Conservation (phyloP, 371 early-diverging fungal species). For the Mucor lusitanicus region DNA sequence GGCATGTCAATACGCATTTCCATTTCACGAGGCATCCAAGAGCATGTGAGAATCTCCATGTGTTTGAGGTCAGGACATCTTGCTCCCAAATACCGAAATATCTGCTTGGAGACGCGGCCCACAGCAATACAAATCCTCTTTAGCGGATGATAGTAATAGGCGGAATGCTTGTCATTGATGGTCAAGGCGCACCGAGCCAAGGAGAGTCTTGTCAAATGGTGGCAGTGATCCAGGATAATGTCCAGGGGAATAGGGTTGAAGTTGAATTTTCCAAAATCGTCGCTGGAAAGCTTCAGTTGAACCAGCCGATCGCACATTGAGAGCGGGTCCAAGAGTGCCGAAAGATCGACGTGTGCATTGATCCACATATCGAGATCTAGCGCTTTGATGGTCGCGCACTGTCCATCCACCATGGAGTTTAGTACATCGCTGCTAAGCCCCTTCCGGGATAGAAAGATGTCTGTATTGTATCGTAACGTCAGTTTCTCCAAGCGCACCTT, state of each 20-base stretch:
- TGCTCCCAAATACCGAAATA: slow-evolving; percentile 10
- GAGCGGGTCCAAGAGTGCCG: not conserved
- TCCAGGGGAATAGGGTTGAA: slow-evolving; percentile 10
- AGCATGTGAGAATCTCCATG: slow-evolving; percentile 1
- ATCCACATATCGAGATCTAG: slow-evolving; percentile 13
- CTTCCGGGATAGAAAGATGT: not conserved
- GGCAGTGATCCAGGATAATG: slow-evolving; percentile 7
- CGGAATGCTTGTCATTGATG: slow-evolving; percentile 12
- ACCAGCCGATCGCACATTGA: not conserved
- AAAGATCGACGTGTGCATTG: not conserved
- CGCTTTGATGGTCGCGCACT: not conserved
- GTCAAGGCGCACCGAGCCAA: not conserved
- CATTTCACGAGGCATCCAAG: slow-evolving; percentile 14
- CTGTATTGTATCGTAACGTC: not conserved
- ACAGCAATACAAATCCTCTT: not conserved
- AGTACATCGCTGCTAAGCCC: not conserved
- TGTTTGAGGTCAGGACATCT: slow-evolving; percentile 5
- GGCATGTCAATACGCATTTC: slow-evolving; percentile 23
- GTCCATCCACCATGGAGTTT: not conserved
- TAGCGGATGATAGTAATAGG: not conserved
- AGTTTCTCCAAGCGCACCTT: not conserved
- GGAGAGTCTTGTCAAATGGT: not conserved
- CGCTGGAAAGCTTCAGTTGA: not conserved
- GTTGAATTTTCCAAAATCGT: slow-evolving; percentile 4
- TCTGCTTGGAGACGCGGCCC: not conserved